Evolutionary conservation across 805 yeast species (phyloP).

Genomic region (Kuraishia floccosa): DNA sequence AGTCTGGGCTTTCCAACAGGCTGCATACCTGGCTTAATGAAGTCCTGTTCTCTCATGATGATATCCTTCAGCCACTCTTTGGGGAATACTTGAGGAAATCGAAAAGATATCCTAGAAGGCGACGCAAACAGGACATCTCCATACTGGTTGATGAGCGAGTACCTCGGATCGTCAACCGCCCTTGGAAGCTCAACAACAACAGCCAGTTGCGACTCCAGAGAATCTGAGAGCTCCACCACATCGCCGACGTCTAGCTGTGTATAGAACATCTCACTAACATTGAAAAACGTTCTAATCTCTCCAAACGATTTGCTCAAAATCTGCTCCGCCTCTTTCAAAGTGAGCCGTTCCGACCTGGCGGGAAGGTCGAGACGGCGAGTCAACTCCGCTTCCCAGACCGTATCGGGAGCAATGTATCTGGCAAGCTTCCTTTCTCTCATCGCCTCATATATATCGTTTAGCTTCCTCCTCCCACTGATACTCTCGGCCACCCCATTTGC

Average conservation of each 20-base stretch:
- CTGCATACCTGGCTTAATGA: conserved; percentile 4
- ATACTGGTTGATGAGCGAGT: conserved; percentile 40
- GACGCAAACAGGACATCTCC: conserved; percentile 46
- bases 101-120: conserved; percentile 28
- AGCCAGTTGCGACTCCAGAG: conserved; percentile 31
- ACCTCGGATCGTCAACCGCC: conserved; percentile 36
- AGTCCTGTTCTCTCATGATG: conserved; percentile 14
- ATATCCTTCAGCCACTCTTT: conserved; percentile 18
- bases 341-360: no score
- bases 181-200: conserved; percentile 46
- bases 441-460: no score
- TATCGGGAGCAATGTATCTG: no score
- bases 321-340: no score
- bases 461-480: no score
- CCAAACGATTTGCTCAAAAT: no score
- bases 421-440: no score
- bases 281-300: no score
- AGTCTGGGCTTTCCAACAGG: conserved; percentile 22
- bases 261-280: no score
- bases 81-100: conserved; percentile 46
- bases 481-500: no score
- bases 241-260: conserved; percentile 53
- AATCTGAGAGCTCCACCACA: conserved; percentile 39
- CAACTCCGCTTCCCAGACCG: no score
- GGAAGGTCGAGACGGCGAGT: no score